These are phyloP conservation scores for Podaxis rugospora DNA, from an alignment of 768 basidiomycete species.

Conservation along the genomic window DNA sequence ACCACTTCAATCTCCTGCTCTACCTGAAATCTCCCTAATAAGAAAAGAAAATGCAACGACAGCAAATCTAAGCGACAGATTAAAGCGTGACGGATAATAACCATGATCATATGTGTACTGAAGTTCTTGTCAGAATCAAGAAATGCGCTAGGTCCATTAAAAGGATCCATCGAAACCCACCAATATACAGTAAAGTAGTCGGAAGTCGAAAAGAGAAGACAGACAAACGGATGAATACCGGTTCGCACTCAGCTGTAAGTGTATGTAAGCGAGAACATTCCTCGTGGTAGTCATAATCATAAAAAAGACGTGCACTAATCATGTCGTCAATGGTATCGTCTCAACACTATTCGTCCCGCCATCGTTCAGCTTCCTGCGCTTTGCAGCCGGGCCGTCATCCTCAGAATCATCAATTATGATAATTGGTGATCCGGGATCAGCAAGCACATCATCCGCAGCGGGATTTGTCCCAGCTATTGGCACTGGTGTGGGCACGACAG, in stretches of 20 bases:
- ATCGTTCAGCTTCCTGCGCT: constrained; percentile 49
- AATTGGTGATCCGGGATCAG: constrained; percentile 46
- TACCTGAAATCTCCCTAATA: not conserved
- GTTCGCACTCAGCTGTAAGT: not conserved
- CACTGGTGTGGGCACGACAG: constrained; percentile 25
- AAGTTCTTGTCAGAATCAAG: not conserved
- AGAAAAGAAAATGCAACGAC: constrained; percentile 7
- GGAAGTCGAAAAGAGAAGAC: not conserved
- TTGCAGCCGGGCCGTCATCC: constrained; percentile 49
- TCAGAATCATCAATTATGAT: constrained; percentile 61
- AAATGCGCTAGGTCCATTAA: not conserved
- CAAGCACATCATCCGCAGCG: constrained; percentile 15
- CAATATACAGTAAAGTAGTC: not conserved
- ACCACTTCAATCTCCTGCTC: not conserved
- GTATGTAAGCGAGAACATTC: not conserved
- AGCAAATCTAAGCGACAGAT: not conserved
- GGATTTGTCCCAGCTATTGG: constrained; percentile 13
- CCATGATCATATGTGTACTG: not conserved
- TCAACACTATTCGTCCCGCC: constrained; percentile 11
- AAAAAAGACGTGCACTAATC: not conserved
- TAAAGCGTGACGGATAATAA: not conserved
- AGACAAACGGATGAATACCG: not conserved
- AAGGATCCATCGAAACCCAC: not conserved
- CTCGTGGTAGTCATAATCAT: no score
- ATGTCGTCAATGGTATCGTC: not conserved